Percentiles rank a stretch among this genome's conserved stretches.
phyloP scores from a whole-genome alignment of 768 basidiomycete species.

The Psilocybe cyanescens region DNA sequence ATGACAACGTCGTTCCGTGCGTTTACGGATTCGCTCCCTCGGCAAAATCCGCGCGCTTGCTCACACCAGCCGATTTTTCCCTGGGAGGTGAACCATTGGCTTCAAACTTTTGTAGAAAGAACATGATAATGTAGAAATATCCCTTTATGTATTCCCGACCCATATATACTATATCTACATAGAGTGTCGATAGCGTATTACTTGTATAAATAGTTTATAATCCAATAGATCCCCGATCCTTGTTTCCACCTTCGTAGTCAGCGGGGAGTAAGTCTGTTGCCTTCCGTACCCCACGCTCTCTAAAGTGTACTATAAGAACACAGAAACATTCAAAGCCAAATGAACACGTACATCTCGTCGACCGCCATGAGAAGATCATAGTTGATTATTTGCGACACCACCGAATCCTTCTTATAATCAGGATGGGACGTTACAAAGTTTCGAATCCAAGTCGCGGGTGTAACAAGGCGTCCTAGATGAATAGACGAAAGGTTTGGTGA shows the following conservation, averaged over 20 bases:
- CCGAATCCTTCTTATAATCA: constrained; percentile 91
- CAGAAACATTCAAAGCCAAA: background rate
- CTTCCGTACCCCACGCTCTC: constrained; percentile 68
- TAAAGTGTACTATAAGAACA: constrained; percentile 26
- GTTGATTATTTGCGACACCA: constrained; percentile 88
- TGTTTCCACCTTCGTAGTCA: constrained; percentile 53
- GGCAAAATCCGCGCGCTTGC: constrained; percentile 24
- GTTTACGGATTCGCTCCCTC: constrained; percentile 41
- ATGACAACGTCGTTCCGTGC: constrained; percentile 36
- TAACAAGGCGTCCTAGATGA: constrained; percentile 70
- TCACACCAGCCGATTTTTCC: background rate
- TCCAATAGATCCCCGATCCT: constrained; percentile 50
- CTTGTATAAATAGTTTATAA: constrained; percentile 25
- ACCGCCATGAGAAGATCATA: constrained; percentile 90
- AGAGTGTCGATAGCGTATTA: background rate
- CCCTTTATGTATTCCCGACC: background rate
- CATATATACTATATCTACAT: background rate
- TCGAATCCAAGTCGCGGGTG: constrained; percentile 93
- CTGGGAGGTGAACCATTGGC: background rate
- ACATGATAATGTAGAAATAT: background rate
- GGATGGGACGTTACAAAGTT: constrained; percentile 91
- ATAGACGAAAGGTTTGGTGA: background rate
- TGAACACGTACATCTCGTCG: constrained; percentile 82
- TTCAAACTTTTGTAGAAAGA: background rate
- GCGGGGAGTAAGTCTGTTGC: constrained; percentile 68